Evolutionary conservation across 768 basidiomycete genomes (phyloP), one percentile per base, ranked within the genome.

Genomic region (Boletus vinaceobasis): DNA sequence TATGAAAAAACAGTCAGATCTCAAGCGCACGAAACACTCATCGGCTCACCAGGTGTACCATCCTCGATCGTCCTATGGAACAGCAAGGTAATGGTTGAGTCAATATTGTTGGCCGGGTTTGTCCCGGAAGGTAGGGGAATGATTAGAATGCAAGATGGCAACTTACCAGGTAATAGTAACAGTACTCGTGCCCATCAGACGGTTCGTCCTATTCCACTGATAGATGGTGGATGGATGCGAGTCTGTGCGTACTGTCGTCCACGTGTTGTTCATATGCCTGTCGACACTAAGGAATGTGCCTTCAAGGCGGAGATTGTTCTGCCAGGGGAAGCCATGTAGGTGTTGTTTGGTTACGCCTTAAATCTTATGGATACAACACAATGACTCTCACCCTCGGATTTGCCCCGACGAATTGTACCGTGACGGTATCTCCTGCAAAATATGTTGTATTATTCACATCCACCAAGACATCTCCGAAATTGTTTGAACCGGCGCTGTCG

Each of bases 271-370:
- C 7, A 76, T 69, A 33, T 77, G 67, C 48, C 74, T 78, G 55
- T 90, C 86, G 38, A 91, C 79, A 1, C 77, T 81, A 42, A 91
- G 71, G 76, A 87, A 90, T 1, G 88, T 89, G 42, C 76, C 77
- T 62, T 89, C 88, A 11, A 90, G 75, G 23, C 83, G 81, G 32
- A 90, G 78, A 63, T 91, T 90, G 62, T 92, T 92, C 87, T 90
- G 58, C 52, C 3, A 17, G 26, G 2, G 13, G 36, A 19, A n/a
- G 13, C 10, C 32, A 31, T 26, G 27, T 4, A 19, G 6, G n/a
- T 5, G 19, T 39, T 21, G n/a, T 43, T 2, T 27, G 35, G 21
- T 7, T 31, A 7, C 40, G 31, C 44, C 48, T 37, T 21, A 3
- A 55, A 55, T n/a, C 21, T 9, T 15, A 15, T 3, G 29, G 13